A percentile compares a stretch with the other conserved stretches of the same genome.
Conservation (phyloP, 371 early-diverging fungal genomes). For the Dichotomocladium elegans region DNA sequence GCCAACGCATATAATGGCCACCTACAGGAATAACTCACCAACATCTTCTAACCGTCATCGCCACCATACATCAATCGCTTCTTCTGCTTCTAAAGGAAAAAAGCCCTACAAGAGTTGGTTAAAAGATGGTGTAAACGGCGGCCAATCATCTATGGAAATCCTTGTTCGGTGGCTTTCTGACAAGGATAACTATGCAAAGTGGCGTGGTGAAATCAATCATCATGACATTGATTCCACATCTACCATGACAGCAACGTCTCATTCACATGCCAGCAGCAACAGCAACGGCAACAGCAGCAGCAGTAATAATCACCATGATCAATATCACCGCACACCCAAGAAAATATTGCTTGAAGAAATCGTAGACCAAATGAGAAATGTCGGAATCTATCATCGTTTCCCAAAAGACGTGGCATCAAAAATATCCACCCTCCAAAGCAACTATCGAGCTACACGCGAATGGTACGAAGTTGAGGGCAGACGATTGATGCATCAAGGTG, state of each 20-base stretch:
- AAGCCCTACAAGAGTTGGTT: constrained; percentile 47
- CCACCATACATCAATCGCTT: no score
- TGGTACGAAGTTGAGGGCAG: constrained; percentile 42
- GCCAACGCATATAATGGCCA: no score
- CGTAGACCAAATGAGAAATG: constrained; percentile 39
- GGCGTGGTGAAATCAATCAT: constrained; percentile 22
- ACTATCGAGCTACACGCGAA: constrained; percentile 42
- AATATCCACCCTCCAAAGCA: constrained; percentile 44
- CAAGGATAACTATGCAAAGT: constrained; percentile 36
- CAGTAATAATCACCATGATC: constrained; percentile 10
- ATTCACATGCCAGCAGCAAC: background rate
- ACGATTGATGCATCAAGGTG: constrained; percentile 30
- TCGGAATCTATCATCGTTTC: constrained; percentile 40
- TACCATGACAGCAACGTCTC: background rate
- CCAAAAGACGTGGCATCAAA: constrained; percentile 46
- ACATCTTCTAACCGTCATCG: no score
- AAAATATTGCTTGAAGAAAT: constrained; percentile 40
- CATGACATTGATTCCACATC: background rate
- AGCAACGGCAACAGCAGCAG: background rate
- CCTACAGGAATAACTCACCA: no score
- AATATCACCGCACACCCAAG: constrained; percentile 40
- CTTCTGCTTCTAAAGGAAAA: constrained; percentile 23
- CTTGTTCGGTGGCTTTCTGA: constrained; percentile 5
- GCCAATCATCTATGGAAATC: constrained; percentile 30
- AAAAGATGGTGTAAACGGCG: constrained; percentile 30